Evolutionary conservation across 208 protist genomes (phyloP).

Genomic region (Trypanosoma platydactyli): DNA sequence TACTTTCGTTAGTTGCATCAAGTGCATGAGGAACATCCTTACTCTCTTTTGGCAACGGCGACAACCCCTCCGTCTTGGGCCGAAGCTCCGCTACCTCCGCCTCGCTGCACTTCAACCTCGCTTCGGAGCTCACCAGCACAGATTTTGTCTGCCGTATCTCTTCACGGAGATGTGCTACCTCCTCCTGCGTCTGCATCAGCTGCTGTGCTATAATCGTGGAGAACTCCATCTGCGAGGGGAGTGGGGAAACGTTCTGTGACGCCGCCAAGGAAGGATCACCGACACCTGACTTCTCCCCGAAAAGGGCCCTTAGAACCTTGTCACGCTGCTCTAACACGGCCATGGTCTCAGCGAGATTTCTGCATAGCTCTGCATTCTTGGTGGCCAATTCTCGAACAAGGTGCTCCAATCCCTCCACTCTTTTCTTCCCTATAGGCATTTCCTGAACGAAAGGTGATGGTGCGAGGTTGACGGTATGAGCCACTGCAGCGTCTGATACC

Average conservation of each 20-base stretch:
- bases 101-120: neutral
- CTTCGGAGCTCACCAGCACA: neutral
- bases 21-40: neutral
- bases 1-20: no score
- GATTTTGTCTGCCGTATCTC: neutral
- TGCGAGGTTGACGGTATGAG: neutral
- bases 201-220: neutral
- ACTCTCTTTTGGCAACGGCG: neutral
- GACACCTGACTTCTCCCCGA: neutral
- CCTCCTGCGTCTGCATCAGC: conserved; percentile 4
- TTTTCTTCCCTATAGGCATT: neutral
- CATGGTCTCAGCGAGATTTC: conserved; percentile 18
- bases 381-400: conserved; percentile 15
- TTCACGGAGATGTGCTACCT: conserved; percentile 3
- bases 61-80: neutral
- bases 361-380: conserved; percentile 7
- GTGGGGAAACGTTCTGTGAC: neutral
- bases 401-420: conserved; percentile 7
- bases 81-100: neutral
- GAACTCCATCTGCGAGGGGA: neutral
- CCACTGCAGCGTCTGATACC: neutral
- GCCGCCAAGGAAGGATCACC: neutral
- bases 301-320: neutral
- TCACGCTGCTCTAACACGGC: conserved; percentile 19
- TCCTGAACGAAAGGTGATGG: neutral